Base-by-base conservation (phyloP, 2,329 filamentous ascomycete species). In the Clarireedia hainanense region DNA sequence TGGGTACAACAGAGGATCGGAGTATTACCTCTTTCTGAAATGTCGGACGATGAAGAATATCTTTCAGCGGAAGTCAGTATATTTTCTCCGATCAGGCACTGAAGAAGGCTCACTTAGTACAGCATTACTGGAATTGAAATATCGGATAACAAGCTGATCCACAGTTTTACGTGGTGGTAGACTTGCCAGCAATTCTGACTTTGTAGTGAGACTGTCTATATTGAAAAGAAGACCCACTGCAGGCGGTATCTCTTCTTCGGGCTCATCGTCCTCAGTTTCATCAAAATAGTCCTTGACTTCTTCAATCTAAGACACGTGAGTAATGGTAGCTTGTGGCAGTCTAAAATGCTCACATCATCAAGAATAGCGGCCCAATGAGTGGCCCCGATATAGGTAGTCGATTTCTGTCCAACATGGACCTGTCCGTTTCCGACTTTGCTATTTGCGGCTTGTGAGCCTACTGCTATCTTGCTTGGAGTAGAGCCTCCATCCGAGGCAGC, bases 321-420 rank as follows among this genome's bases (percentile, higher is more conserved):
- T 46, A n/a, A 34, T 30, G 43, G 6, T 47, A 49, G 26, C 3
- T 7, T 34, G 5, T 23, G 23, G 34, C 17, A 37, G 14, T 15
- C 4, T 10, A 26, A 17, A n/a, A 20, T 42, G 43, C 75, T 73
- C 61, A 82, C 80, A 70, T 83, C 78, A 63, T 83, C 77, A 10
- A 83, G 68, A 67, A 83, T 81, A 2, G 80, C 80, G 71, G 81
- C 77, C 60, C 79, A 81, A 57, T 83, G 80, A 46, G 80, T 83
- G 4, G 79, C 79, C 1, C 80, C 80, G 4, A 83, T 75, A 60
- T 81, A 83, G 4, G 75, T 79, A 2, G 61, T 73, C 75, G 42
- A 24, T 2, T 46, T 46, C 9, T 71, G 72, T 2, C 74, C 71
- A 23, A 71, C 68, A 20, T 80, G 70, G 6, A 81, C 71, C 52